Conservation (phyloP, 495 filamentous ascomycete genomes). For the Platismatia glauca region DNA sequence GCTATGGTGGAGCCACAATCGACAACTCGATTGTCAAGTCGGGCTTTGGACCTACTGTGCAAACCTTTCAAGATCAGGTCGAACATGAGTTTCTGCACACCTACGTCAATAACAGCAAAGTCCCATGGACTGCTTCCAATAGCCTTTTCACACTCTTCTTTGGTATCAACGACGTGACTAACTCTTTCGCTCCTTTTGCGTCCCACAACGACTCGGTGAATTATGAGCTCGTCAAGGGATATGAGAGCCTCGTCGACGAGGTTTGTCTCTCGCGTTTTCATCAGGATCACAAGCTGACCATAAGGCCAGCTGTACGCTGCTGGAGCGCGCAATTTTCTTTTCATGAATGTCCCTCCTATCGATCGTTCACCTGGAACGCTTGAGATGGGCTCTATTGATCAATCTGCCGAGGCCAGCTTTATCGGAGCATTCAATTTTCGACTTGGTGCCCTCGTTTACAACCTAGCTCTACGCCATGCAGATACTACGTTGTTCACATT, state of each 20-base stretch:
- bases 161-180: constrained; percentile 38
- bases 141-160: constrained; percentile 36
- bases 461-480: constrained; percentile 14
- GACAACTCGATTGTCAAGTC: constrained; percentile 38
- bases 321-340: constrained; percentile 67
- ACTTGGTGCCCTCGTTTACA: constrained; percentile 19
- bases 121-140: constrained; percentile 28
- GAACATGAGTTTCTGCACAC: constrained; percentile 34
- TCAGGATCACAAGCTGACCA: not conserved
- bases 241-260: constrained; percentile 44
- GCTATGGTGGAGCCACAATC: constrained; percentile 49
- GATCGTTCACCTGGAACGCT: constrained; percentile 34
- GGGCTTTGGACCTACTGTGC: constrained; percentile 31
- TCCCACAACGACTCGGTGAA: constrained; percentile 33
- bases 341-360: constrained; percentile 67
- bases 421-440: constrained; percentile 24
- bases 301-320: constrained; percentile 47
- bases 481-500: constrained; percentile 31
- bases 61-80: constrained; percentile 34
- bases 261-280: constrained; percentile 17
- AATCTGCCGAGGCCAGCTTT: constrained; percentile 17
- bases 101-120: constrained; percentile 25
- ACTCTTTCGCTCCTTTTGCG: constrained; percentile 42
- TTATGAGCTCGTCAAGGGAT: constrained; percentile 43
- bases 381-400: constrained; percentile 3